Evolutionary conservation across 805 yeast species (phyloP), one percentile per base, ranked within the genome.

Genomic region (Teunomyces tritomae): DNA sequence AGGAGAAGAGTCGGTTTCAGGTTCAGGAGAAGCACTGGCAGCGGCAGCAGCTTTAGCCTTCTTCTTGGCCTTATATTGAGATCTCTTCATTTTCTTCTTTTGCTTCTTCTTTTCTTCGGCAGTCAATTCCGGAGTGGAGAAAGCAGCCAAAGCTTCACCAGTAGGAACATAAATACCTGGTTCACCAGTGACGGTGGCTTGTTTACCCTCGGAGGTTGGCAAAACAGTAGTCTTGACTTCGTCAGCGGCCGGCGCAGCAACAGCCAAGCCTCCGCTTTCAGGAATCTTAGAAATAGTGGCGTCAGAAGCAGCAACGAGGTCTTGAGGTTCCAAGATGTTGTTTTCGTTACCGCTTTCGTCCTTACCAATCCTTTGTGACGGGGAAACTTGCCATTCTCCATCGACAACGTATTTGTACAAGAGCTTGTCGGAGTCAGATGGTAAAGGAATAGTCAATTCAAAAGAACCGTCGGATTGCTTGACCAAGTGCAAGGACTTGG

Each of bases 131-230:
- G 62, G 58, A 35, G 52, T 49, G 37, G 68, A 65, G 59, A 89
- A 85, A 43, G 83, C 96, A 49, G 78, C 72, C 57, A 88, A 79
- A n/a, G 80, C 76, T 39, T 76, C 77, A 14, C 86, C 78, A 36
- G 70, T 58, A 42, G 92, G 92, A 55, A 86, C 63, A 33, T 72
- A 78, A 50, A 87, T 76, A 41, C 96, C 96, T 27, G 94, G 89
- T 59, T 86, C 91, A 43, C 89, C 87, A 32, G 73, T 54, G 47
- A 77, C 57, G 7, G 76, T 63, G 49, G 70, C 68, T 43, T 75
- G 75, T 43, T 65, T 46, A 24, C 71, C 74, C 52, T 76, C 80
- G 26, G 61, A 51, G 3, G 74, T 61, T 39, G 83, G 82, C 65
- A 77, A 47, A 17, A 78, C 82, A 9, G 80, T 73, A 43, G 77